Conservation (phyloP, 257 asterid genomes). For the Solanum chiquidenum region DNA sequence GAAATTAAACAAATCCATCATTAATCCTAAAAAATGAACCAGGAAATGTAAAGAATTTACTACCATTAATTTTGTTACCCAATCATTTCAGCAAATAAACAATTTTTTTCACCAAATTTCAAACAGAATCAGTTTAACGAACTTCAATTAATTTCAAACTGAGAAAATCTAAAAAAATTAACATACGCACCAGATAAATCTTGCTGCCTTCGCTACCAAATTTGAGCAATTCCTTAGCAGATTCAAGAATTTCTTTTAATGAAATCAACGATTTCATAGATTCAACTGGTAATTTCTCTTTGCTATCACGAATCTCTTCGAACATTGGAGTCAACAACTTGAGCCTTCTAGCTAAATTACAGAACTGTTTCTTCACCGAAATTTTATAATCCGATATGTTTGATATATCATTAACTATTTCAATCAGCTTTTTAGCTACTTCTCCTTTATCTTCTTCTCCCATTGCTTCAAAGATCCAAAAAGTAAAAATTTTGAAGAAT, state of each 20-base stretch:
- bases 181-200: constrained; percentile 53
- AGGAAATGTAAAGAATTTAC: not conserved
- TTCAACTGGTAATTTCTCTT: constrained; percentile 42
- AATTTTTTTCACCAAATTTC: not conserved
- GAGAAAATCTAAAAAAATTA: not conserved
- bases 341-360: constrained; percentile 78
- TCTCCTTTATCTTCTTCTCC: constrained; percentile 53
- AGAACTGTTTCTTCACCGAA: constrained; percentile 73
- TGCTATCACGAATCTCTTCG: constrained; percentile 86
- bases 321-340: constrained; percentile 94
- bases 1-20: not conserved
- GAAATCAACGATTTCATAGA: constrained; percentile 35
- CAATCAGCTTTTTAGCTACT: constrained; percentile 45
- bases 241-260: constrained; percentile 40
- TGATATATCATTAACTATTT: constrained; percentile 54
- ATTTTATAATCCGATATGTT: constrained; percentile 50
- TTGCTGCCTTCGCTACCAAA: constrained; percentile 96
- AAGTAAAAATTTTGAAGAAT: not conserved
- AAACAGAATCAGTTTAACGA: not conserved
- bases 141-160: not conserved
- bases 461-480: constrained; percentile 21
- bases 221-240: constrained; percentile 73
- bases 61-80: not conserved
- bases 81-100: not conserved
- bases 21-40: not conserved